Conservation (phyloP, 2,329 filamentous ascomycete genomes). For the Colletotrichum tofieldiae region DNA sequence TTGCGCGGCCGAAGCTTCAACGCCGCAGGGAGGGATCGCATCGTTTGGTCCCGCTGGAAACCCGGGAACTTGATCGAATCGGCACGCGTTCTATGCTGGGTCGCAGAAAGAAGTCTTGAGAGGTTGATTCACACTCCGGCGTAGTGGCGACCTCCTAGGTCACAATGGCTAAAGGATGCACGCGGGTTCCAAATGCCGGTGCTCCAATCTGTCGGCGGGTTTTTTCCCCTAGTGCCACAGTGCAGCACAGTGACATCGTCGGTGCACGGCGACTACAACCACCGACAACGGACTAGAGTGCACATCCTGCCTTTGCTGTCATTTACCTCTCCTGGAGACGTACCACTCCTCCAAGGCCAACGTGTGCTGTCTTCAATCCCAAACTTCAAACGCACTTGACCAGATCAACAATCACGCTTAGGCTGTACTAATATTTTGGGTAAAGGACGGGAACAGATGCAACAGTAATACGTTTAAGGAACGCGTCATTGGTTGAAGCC, state of each 20-base stretch:
- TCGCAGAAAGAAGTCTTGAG: not conserved
- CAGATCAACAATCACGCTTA: not conserved
- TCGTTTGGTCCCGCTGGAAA: not conserved
- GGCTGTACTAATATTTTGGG: not conserved
- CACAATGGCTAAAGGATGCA: not conserved
- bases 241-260: slow-evolving; percentile 21
- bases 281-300: not conserved
- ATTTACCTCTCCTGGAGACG: not conserved
- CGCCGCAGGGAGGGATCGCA: slow-evolving; percentile 33
- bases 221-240: slow-evolving; percentile 14
- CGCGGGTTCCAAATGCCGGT: too few relatives aligned
- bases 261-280: slow-evolving; percentile 10
- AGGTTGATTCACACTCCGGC: too few relatives aligned
- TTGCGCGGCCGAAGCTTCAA: slow-evolving; percentile 26
- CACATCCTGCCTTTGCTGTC: too few relatives aligned
- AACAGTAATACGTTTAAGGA: not conserved
- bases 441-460: not conserved
- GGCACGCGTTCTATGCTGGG: not conserved
- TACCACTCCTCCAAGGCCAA: too few relatives aligned
- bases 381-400: not conserved
- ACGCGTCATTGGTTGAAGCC: too few relatives aligned
- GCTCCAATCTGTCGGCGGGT: not conserved
- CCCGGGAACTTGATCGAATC: not conserved
- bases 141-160: not conserved
- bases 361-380: not conserved